Evolutionary conservation across 2,329 filamentous ascomycete species (phyloP), one percentile per base, ranked within the genome.

Genomic region (Apiospora marii): DNA sequence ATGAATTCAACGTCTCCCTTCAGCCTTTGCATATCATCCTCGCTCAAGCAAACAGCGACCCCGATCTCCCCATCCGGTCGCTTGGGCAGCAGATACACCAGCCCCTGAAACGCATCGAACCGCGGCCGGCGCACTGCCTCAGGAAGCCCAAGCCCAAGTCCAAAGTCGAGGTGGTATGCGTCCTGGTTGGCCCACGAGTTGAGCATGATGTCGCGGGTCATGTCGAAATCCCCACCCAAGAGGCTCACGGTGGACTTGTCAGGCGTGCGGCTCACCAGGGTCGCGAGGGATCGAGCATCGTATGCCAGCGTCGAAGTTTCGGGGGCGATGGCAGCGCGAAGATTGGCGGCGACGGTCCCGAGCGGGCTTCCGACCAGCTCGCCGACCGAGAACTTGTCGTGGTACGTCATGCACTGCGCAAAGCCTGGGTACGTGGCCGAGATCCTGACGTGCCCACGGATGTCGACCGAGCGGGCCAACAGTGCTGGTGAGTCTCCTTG

Each of bases 161-260:
- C 81, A 71, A 90, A 90, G 64, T 88, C 85, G 13, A 85, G 78
- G 0, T 82, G 78, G 74, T 85, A 87, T 19, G 80, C 81, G 3
- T 83, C 78, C 2, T 87, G 76, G 70, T 86, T 86, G 0, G 83
- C 83, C 88, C 87, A 91, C 0, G 87, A 90, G 72, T 86, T 89
- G 7, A 90, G 73, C 81, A 86, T 85, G 3, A 90, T 78, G 51
- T 89, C 87, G 0, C 76, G 78, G 0, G 82, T 77, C 0, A 81
- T 74, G 43, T 86, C 81, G 2, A 85, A 70, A 1, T 43, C 68
- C n/a, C 70, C 71, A 6, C 49, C 49, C 24, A 74, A 51, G 49
- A 74, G 69, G 64, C 72, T 72, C 27, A 71, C 58, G 0, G 58
- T 73, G 0, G 73, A 78, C 72, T 84, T 85, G 70, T 86, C 84